A percentile compares a stretch with the other conserved stretches of the same genome.
Conservation (phyloP, 768 basidiomycete genomes). For the Boletus subcaerulescens region DNA sequence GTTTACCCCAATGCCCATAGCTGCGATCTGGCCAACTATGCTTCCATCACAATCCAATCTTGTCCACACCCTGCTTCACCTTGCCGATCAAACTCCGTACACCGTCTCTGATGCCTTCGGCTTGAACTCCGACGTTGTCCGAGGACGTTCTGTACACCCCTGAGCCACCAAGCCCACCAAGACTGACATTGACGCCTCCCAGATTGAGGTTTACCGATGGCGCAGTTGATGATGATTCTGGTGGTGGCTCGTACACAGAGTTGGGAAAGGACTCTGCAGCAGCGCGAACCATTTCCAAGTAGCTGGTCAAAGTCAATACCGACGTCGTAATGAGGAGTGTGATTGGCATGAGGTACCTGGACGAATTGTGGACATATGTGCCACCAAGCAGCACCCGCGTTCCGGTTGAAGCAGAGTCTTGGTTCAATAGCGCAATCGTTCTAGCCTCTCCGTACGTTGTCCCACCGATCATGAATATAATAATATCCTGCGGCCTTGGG, state of each 20-base stretch:
- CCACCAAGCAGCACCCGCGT: constrained; percentile 87
- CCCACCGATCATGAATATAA: constrained; percentile 95
- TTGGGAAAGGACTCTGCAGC: constrained; percentile 61
- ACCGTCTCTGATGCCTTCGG: constrained; percentile 88
- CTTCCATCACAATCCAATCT: constrained; percentile 36
- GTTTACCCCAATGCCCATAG: not conserved
- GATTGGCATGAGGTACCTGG: constrained; percentile 52
- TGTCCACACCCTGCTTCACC: constrained; percentile 82
- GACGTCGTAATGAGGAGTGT: not conserved
- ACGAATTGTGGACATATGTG: constrained; percentile 93
- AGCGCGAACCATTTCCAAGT: constrained; percentile 83
- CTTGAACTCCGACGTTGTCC: constrained; percentile 70
- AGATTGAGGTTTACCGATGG: constrained; percentile 89
- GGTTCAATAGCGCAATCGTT: constrained; percentile 80
- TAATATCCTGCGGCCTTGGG: constrained; percentile 87
- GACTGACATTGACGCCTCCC: constrained; percentile 86
- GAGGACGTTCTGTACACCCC: constrained; percentile 84
- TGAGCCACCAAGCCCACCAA: constrained; percentile 82
- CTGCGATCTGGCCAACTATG: not conserved
- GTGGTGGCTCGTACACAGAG: constrained; percentile 72
- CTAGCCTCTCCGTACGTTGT: constrained; percentile 95
- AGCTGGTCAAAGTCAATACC: constrained; percentile 44
- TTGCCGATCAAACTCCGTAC: constrained; percentile 85
- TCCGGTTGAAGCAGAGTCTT: constrained; percentile 64
- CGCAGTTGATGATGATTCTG: constrained; percentile 66